These are phyloP conservation scores for Solanum piurae DNA, from an alignment of 257 asterid species.

Conservation along the genomic window DNA sequence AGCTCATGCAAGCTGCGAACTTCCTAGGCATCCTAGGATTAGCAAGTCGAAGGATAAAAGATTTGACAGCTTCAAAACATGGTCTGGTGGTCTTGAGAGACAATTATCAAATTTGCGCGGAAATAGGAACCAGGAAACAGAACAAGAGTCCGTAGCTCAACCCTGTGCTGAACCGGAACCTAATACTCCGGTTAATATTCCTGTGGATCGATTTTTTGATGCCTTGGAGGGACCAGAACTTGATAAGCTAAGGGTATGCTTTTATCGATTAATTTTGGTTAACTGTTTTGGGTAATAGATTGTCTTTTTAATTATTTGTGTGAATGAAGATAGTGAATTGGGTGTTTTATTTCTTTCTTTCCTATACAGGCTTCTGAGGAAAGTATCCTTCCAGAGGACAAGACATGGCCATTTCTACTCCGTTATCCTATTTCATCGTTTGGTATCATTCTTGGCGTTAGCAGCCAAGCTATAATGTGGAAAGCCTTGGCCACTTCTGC, in stretches of 20 bases:
- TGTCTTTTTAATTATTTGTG: background rate
- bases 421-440: constrained; percentile 69
- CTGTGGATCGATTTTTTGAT: constrained; percentile 61
- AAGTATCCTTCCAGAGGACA: constrained; percentile 61
- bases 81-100: constrained; percentile 72
- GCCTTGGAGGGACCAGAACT: constrained; percentile 87
- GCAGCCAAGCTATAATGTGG: constrained; percentile 99
- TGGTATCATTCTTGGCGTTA: constrained; percentile 79
- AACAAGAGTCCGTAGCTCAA: constrained; percentile 14
- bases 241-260: constrained; percentile 55
- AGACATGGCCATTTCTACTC: constrained; percentile 82
- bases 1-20: constrained; percentile 8
- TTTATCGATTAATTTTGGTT: background rate
- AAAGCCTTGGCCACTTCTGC: constrained; percentile 48
- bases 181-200: constrained; percentile 18
- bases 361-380: constrained; percentile 52
- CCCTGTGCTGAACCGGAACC: constrained; percentile 19
- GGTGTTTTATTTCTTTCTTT: background rate
- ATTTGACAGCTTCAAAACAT: constrained; percentile 71
- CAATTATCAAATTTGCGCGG: constrained; percentile 48
- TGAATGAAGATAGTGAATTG: background rate
- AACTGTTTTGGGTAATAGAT: no score
- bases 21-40: constrained; percentile 27
- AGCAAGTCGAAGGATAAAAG: constrained; percentile 33
- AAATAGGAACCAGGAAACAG: constrained; percentile 13